These are phyloP conservation scores for Fusarium tanahbumbuense DNA, from an alignment of 2,329 filamentous ascomycete species.

Conservation along the genomic window DNA sequence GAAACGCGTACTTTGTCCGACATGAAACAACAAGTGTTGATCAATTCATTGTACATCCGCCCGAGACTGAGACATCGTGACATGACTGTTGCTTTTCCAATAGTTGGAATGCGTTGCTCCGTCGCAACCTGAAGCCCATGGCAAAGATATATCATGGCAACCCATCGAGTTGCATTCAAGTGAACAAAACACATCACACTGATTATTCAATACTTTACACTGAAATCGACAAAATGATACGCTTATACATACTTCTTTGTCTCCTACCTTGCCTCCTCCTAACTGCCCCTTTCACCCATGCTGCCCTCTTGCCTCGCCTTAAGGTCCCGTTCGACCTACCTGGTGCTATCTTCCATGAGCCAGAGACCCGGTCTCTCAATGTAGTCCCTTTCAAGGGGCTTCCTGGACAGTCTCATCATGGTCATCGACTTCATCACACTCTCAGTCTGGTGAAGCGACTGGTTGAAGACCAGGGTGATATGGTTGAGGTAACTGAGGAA, in stretches of 20 bases:
- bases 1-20: conserved; percentile 1
- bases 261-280: conserved; percentile 29
- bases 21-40: conserved; percentile 35
- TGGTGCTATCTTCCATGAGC: conserved; percentile 14
- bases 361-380: conserved; percentile 14
- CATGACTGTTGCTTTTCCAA: conserved; percentile 35
- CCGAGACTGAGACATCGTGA: conserved; percentile 39
- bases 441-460: conserved; percentile 38
- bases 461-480: conserved; percentile 42
- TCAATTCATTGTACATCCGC: conserved; percentile 12
- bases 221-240: conserved; percentile 40
- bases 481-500: conserved; percentile 43
- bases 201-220: conserved; percentile 4
- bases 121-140: conserved; percentile 34
- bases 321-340: conserved; percentile 18
- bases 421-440: conserved; percentile 25
- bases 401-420: conserved; percentile 12
- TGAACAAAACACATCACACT: conserved; percentile 7
- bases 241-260: conserved; percentile 36
- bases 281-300: conserved; percentile 14
- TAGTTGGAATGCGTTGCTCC: conserved; percentile 52
- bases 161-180: neutral
- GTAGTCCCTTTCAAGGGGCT: conserved; percentile 23
- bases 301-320: conserved; percentile 21
- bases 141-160: conserved; percentile 38